Conservation (phyloP, 176 grass and related monocot genomes). For the Dendrocalamus sinicus region DNA sequence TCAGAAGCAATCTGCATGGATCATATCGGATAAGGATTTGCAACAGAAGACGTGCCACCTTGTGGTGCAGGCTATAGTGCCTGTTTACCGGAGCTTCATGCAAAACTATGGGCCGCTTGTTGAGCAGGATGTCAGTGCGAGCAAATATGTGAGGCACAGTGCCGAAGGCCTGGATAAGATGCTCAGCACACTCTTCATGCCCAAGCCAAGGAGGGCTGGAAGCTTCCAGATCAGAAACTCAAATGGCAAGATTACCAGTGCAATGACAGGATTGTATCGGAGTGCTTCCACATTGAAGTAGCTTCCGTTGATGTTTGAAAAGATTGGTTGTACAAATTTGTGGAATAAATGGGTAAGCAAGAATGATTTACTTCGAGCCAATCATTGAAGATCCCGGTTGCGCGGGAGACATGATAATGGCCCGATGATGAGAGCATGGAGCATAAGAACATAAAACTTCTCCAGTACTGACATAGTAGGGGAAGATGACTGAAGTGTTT, state of each 20-base stretch:
- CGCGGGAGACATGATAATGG: conserved; percentile 29
- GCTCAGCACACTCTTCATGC: conserved; percentile 73
- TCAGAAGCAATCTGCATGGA: conserved; percentile 80
- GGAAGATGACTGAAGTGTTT: conserved; percentile 38
- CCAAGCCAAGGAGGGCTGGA: conserved; percentile 54
- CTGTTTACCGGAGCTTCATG: conserved; percentile 96
- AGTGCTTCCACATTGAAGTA: conserved; percentile 76
- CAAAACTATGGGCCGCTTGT: conserved; percentile 95
- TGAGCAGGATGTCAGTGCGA: conserved; percentile 64
- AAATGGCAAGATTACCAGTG: conserved; percentile 64
- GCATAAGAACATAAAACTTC: conserved; percentile 47
- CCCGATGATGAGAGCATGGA: conserved; percentile 28
- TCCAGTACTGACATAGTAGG: conserved; percentile 39
- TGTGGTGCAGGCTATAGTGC: conserved; percentile 81
- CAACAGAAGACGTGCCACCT: conserved; percentile 79
- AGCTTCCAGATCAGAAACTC: conserved; percentile 77
- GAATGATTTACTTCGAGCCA: conserved; percentile 27
- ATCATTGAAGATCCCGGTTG: conserved; percentile 4
- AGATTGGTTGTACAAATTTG: conserved; percentile 33
- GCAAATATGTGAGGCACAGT: conserved; percentile 81
- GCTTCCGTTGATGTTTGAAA: conserved; percentile 20
- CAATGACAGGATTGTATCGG: conserved; percentile 65
- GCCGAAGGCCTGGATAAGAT: conserved; percentile 69
- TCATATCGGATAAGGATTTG: conserved; percentile 78
- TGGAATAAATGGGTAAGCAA: conserved; percentile 39